These are phyloP conservation scores for Bacterosira constricta DNA, from an alignment of 108 stramenopile species.

Conservation along the genomic window DNA sequence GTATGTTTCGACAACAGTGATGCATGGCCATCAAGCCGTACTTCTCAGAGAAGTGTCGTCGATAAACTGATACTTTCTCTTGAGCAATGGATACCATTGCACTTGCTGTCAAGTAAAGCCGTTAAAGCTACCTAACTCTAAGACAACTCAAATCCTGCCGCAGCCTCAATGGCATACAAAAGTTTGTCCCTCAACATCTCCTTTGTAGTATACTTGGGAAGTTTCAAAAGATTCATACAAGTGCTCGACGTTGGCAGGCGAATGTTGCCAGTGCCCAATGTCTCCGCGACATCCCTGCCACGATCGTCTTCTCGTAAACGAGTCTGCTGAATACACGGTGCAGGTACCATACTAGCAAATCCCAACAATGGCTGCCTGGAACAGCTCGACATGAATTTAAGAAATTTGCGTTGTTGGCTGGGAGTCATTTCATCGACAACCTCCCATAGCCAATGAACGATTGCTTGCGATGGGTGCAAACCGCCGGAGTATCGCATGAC, in stretches of 20 bases:
- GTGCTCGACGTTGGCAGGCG: slow-evolving; percentile 92
- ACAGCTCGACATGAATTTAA: slow-evolving; percentile 96
- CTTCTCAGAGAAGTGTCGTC: too few relatives aligned
- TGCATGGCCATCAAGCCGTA: too few relatives aligned
- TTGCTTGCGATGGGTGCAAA: slow-evolving; percentile 94
- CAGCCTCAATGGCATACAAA: slow-evolving; percentile 92
- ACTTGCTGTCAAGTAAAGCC: too few relatives aligned
- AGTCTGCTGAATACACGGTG: slow-evolving; percentile 92
- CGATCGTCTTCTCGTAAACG: slow-evolving; percentile 64
- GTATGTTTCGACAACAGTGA: too few relatives aligned
- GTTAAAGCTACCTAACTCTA: too few relatives aligned
- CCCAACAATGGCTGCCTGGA: slow-evolving; percentile 95
- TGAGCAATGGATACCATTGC: too few relatives aligned
- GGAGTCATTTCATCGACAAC: slow-evolving; percentile 84
- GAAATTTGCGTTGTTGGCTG: slow-evolving; percentile 88
- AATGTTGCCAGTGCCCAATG: slow-evolving; percentile 38
- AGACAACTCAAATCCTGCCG: slow-evolving; percentile 96
- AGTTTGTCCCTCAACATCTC: slow-evolving; percentile 89
- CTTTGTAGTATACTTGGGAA: slow-evolving; percentile 91
- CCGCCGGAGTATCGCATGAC: slow-evolving; percentile 90
- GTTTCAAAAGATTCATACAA: slow-evolving; percentile 98
- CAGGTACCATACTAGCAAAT: slow-evolving; percentile 86
- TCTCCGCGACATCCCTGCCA: slow-evolving; percentile 55
- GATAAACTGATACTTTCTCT: too few relatives aligned
- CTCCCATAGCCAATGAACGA: slow-evolving; percentile 91